Evolutionary conservation across 139 green algal species (phyloP).

Genomic region (Trebouxia sp.): DNA sequence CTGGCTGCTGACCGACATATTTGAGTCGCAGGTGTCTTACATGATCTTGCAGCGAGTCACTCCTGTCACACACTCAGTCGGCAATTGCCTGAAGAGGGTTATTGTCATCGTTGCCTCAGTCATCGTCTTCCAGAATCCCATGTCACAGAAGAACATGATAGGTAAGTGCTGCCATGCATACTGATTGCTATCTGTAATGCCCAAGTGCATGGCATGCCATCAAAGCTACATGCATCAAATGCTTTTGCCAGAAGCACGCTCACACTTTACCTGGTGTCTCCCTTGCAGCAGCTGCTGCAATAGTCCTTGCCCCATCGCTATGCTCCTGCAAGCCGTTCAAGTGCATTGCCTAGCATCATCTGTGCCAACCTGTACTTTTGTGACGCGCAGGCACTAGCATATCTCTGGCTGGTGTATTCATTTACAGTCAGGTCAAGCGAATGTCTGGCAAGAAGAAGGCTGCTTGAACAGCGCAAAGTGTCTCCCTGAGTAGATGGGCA

Average conservation of each 20-base stretch:
- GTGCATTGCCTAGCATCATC: not conserved
- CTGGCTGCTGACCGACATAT: no score
- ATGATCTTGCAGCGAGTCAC: conserved; percentile 89
- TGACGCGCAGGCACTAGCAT: conserved; percentile 71
- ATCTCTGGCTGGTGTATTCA: conserved; percentile 90
- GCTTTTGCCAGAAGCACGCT: not conserved
- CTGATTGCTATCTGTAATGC: not conserved
- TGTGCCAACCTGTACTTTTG: no score
- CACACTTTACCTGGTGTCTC: no score
- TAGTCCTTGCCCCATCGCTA: not conserved
- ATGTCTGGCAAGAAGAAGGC: conserved; percentile 30
- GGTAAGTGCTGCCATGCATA: conserved; percentile 19
- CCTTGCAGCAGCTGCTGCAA: not conserved
- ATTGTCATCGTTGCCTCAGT: conserved; percentile 94
- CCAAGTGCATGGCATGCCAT: not conserved
- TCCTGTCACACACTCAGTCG: conserved; percentile 98
- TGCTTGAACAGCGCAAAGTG: no score
- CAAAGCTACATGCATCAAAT: not conserved
- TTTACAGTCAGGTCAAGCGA: conserved; percentile 88
- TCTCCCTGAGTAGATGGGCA: no score
- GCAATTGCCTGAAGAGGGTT: conserved; percentile 98
- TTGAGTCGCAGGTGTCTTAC: conserved; percentile 79
- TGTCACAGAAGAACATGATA: conserved; percentile 58
- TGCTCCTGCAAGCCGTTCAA: not conserved
- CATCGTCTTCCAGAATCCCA: conserved; percentile 91